Conservation (phyloP, 805 yeast species). For the Saturnispora sekii region DNA sequence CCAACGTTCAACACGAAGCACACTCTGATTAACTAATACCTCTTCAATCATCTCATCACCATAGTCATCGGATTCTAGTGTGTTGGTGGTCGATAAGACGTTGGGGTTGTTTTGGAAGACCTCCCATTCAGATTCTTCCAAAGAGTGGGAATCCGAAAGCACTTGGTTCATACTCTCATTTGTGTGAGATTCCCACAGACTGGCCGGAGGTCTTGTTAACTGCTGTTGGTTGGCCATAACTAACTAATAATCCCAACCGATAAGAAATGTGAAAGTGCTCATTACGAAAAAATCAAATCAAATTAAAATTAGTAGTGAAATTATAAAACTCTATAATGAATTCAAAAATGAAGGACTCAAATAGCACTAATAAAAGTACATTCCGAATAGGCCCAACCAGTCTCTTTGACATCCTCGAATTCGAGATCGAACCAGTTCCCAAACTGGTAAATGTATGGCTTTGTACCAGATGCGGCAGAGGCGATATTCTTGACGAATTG, state of each 20-base stretch:
- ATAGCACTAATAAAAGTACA: conserved; percentile 60
- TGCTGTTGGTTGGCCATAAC: conserved; percentile 1
- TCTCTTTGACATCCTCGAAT: conserved; percentile 38
- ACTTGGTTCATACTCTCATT: too few relatives aligned
- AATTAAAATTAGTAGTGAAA: conserved; percentile 4
- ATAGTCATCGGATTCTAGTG: background rate
- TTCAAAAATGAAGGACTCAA: conserved; percentile 8
- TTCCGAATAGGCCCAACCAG: conserved; percentile 65
- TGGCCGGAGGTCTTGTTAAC: background rate
- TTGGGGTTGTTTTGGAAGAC: background rate
- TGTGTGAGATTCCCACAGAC: background rate
- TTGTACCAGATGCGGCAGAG: conserved; percentile 90
- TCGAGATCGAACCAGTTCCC: conserved; percentile 45
- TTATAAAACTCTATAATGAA: too few relatives aligned
- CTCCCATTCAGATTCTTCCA: background rate
- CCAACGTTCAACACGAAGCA: conserved; percentile 4
- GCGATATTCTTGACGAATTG: conserved; percentile 88
- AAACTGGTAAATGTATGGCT: conserved; percentile 94
- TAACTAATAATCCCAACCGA: too few relatives aligned
- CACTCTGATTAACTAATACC: background rate
- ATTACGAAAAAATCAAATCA: background rate
- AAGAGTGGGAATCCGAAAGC: too few relatives aligned
- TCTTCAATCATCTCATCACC: conserved; percentile 3
- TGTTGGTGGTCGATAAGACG: conserved; percentile 1
- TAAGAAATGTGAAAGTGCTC: too few relatives aligned